Evolutionary conservation across 2,329 filamentous ascomycete genomes (phyloP).

Genomic region (Pyricularia sp.): DNA sequence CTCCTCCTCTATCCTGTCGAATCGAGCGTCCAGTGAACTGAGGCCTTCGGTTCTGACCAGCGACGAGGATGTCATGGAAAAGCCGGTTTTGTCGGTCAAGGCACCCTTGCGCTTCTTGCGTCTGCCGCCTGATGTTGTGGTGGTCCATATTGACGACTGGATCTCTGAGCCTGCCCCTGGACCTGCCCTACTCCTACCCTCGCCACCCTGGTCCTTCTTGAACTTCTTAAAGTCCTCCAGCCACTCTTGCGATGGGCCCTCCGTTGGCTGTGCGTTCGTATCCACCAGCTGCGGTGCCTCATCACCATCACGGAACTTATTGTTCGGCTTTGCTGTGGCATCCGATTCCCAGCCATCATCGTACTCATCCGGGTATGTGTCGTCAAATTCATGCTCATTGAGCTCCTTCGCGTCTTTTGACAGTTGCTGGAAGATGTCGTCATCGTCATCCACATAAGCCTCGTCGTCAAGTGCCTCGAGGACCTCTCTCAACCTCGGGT

Average conservation of each 20-base stretch:
- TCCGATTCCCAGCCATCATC: slow-evolving; percentile 86
- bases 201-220: slow-evolving; percentile 61
- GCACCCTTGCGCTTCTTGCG: slow-evolving; percentile 94
- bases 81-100: slow-evolving; percentile 75
- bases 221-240: slow-evolving; percentile 87
- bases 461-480: slow-evolving; percentile 92
- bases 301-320: slow-evolving; percentile 35
- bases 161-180: slow-evolving; percentile 39
- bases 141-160: slow-evolving; percentile 59
- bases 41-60: slow-evolving; percentile 80
- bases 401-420: slow-evolving; percentile 35
- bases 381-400: slow-evolving; percentile 64
- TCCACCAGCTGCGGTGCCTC: slow-evolving; percentile 35
- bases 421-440: slow-evolving; percentile 62
- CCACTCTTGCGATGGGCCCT: slow-evolving; percentile 66
- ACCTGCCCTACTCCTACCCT: slow-evolving; percentile 17
- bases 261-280: slow-evolving; percentile 32
- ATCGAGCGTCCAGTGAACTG: slow-evolving; percentile 73
- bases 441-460: slow-evolving; percentile 75
- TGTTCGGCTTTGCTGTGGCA: slow-evolving; percentile 66
- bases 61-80: slow-evolving; percentile 97
- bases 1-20: slow-evolving; percentile 79
- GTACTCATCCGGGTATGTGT: slow-evolving; percentile 37
- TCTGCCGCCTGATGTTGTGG: slow-evolving; percentile 65
- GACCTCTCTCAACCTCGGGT: slow-evolving; percentile 78